phyloP scores from a whole-genome alignment of 495 filamentous ascomycete genomes.

The Xylaria cubensis region DNA sequence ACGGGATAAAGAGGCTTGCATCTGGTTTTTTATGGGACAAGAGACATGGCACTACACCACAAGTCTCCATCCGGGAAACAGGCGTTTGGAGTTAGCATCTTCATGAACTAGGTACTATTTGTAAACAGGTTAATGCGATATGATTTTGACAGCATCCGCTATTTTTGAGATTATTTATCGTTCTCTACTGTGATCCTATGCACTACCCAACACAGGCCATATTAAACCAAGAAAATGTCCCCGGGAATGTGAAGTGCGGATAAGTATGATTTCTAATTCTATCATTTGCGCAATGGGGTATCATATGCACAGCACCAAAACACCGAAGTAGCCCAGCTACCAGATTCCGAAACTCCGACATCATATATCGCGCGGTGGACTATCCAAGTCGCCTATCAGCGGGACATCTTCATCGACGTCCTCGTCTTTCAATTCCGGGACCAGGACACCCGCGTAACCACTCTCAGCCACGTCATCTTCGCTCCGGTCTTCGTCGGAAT shows the following conservation, averaged over 20 bases:
- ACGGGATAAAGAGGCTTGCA: background rate
- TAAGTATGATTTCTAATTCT: background rate
- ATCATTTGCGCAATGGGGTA: background rate
- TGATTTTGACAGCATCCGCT: background rate
- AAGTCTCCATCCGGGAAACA: background rate
- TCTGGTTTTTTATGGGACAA: background rate
- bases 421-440: slow-evolving; percentile 35
- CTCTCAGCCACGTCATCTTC: slow-evolving; percentile 26
- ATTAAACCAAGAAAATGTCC: background rate
- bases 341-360: background rate
- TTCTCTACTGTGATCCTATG: background rate
- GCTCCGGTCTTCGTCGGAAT: slow-evolving; percentile 6
- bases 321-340: background rate
- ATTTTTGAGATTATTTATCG: background rate
- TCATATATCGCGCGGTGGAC: slow-evolving; percentile 2
- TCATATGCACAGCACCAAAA: background rate
- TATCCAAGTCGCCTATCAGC: slow-evolving; percentile 34
- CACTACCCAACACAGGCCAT: background rate
- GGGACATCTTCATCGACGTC: slow-evolving; percentile 40
- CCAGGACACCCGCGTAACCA: slow-evolving; percentile 25
- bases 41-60: background rate
- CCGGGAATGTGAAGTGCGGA: background rate
- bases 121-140: slow-evolving; percentile 23
- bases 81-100: slow-evolving; percentile 18
- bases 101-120: background rate